Percentiles rank a stretch among this genome's conserved stretches.
Evolutionary conservation across 2,329 filamentous ascomycete species (phyloP).

Genomic region (Ophiostoma quercus): DNA sequence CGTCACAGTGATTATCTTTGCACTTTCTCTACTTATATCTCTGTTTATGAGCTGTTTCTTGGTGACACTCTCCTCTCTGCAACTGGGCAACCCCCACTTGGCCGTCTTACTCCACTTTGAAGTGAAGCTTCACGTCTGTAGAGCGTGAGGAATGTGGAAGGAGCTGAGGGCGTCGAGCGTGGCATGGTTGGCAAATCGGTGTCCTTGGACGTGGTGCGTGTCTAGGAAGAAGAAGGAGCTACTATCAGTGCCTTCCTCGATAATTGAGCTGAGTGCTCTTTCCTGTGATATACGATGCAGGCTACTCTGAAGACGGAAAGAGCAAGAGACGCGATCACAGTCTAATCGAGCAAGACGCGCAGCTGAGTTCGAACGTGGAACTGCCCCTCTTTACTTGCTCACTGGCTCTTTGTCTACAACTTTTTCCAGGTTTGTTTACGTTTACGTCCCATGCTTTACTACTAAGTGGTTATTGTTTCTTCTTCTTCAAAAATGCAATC

Average conservation of each 20-base stretch:
- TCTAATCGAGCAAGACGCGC: not conserved
- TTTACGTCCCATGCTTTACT: not conserved
- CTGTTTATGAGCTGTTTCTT: not conserved
- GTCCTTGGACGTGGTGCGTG: not conserved
- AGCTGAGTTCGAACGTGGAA: not conserved
- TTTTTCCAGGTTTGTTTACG: not conserved
- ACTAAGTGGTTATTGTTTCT: not conserved
- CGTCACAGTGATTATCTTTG: not conserved
- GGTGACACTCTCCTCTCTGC: not conserved
- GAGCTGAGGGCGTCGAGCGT: not conserved
- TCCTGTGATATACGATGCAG: not conserved
- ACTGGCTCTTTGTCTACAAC: not conserved
- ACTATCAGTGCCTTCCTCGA: not conserved
- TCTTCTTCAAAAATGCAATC: not conserved
- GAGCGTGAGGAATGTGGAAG: not conserved
- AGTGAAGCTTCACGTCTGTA: not conserved
- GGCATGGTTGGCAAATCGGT: not conserved
- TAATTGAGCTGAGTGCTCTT: not conserved
- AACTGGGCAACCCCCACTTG: not conserved
- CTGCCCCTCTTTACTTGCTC: not conserved
- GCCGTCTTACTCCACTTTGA: not conserved
- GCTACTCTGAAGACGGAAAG: not conserved
- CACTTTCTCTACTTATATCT: not conserved
- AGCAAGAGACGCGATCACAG: not conserved
- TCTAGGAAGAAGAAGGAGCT: not conserved